Percentiles rank a stretch among this genome's conserved stretches.
These are phyloP conservation scores for Plasmodium inui DNA, from an alignment of 169 alveolate genomes.

Conservation along the genomic window DNA sequence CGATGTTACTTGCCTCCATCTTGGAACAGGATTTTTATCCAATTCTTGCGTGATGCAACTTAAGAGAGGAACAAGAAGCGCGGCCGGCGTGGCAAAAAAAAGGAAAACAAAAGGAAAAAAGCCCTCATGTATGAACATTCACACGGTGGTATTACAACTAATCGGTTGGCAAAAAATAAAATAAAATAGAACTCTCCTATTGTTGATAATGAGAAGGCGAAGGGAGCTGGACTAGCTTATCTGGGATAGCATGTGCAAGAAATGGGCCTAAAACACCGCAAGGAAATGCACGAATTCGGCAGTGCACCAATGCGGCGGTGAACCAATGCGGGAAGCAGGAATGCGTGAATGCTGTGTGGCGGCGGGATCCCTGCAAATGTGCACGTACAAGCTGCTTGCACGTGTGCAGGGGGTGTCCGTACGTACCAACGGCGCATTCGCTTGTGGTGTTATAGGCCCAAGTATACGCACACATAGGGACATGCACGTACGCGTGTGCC, in stretches of 20 bases:
- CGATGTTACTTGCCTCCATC: constrained; percentile 77
- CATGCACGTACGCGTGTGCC: background rate
- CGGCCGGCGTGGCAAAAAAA: background rate
- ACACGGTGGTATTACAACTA: background rate
- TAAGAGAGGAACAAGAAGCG: background rate
- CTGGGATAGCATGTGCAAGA: background rate
- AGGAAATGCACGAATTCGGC: too few species aligned
- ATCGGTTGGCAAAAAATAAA: background rate
- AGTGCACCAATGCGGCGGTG: background rate
- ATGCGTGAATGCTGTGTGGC: background rate
- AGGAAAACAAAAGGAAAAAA: too few species aligned
- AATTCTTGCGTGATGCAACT: background rate
- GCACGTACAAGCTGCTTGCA: background rate
- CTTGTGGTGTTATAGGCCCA: background rate
- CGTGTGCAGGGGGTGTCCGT: background rate
- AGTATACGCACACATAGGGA: background rate
- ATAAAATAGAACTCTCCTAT: too few species aligned
- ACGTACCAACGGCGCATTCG: background rate
- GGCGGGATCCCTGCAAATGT: background rate
- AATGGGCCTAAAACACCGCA: background rate
- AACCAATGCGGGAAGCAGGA: too few species aligned
- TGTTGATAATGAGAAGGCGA: background rate
- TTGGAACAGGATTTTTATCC: background rate
- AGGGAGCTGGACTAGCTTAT: background rate
- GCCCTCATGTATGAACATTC: background rate